Evolutionary conservation across 2,329 filamentous ascomycete genomes (phyloP).

Genomic region (Ampelomyces quisqualis): DNA sequence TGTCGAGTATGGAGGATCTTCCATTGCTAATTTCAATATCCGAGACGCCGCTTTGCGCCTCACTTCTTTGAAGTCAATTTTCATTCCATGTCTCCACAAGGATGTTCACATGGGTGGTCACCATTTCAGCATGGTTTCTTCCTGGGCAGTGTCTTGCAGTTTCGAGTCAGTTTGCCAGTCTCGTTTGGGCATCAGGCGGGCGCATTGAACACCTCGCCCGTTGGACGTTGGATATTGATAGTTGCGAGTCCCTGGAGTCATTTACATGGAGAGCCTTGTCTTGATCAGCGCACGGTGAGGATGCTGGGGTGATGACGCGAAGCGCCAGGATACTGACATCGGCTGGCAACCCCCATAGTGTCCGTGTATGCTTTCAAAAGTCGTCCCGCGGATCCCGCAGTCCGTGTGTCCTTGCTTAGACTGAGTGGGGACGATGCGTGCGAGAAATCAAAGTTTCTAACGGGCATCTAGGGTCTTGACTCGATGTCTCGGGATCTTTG

Average conservation of each 20-base stretch:
- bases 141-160: slow-evolving; percentile 2
- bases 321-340: slow-evolving; percentile 8
- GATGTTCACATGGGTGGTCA: not conserved
- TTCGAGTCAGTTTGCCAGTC: slow-evolving; percentile 3
- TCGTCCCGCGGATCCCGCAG: too few species aligned
- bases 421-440: slow-evolving; percentile 9
- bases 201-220: slow-evolving; percentile 5
- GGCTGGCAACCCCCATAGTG: slow-evolving; percentile 3
- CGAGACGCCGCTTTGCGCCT: not conserved
- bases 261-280: slow-evolving; percentile 13
- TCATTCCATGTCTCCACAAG: not conserved
- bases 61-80: slow-evolving; percentile 1
- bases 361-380: too few species aligned
- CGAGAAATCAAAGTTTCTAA: slow-evolving; percentile 22
- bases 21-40: slow-evolving; percentile 2
- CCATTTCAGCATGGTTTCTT: slow-evolving; percentile 3
- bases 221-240: slow-evolving; percentile 12
- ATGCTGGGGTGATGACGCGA: not conserved
- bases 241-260: slow-evolving; percentile 7
- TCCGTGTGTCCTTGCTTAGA: slow-evolving; percentile 10
- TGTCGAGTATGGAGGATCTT: slow-evolving; percentile 4
- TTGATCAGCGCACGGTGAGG: slow-evolving; percentile 6
- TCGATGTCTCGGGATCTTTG: slow-evolving; percentile 9
- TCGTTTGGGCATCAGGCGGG: slow-evolving; percentile 2
- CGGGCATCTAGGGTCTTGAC: slow-evolving; percentile 20